Evolutionary conservation across 2,329 filamentous ascomycete genomes (phyloP).

Genomic region (Chaetomiaceae sp.): DNA sequence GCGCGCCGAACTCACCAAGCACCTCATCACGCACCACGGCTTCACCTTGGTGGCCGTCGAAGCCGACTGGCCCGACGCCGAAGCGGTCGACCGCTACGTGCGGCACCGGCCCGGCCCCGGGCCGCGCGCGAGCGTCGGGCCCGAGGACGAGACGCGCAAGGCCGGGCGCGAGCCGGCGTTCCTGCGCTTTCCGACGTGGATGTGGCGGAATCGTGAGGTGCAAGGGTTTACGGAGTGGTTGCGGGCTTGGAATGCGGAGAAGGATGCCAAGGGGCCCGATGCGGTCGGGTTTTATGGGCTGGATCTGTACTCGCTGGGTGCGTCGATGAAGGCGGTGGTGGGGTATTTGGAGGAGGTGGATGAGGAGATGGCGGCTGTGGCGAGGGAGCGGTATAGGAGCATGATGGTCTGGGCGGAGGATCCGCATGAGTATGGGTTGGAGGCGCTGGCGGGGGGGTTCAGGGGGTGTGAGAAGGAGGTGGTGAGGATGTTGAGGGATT

Average conservation of each 20-base stretch:
- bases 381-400: constrained; percentile 39
- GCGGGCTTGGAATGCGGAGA: constrained; percentile 34
- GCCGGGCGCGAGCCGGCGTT: constrained; percentile 34
- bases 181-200: constrained; percentile 47
- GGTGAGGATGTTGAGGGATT: constrained; percentile 38
- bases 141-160: constrained; percentile 17
- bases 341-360: constrained; percentile 43
- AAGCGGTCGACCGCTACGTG: constrained; percentile 45
- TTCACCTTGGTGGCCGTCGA: constrained; percentile 47
- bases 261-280: constrained; percentile 11
- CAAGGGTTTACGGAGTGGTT: constrained; percentile 47
- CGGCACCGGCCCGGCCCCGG: constrained; percentile 37
- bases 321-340: constrained; percentile 40
- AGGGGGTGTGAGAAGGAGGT: constrained; percentile 41
- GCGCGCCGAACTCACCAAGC: constrained; percentile 45
- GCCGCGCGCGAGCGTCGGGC: constrained; percentile 27
- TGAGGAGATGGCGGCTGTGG: constrained; percentile 36
- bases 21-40: constrained; percentile 42
- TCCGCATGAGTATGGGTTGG: constrained; percentile 43
- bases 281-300: constrained; percentile 41
- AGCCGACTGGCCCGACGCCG: constrained; percentile 49
- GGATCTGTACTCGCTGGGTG: constrained; percentile 45
- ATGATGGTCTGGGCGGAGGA: constrained; percentile 44
- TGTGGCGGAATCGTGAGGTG: constrained; percentile 50
- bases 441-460: constrained; percentile 32